A percentile compares a stretch with the other conserved stretches of the same genome.
Conservation (phyloP, 2,329 filamentous ascomycete genomes). For the Fusarium redolens region DNA sequence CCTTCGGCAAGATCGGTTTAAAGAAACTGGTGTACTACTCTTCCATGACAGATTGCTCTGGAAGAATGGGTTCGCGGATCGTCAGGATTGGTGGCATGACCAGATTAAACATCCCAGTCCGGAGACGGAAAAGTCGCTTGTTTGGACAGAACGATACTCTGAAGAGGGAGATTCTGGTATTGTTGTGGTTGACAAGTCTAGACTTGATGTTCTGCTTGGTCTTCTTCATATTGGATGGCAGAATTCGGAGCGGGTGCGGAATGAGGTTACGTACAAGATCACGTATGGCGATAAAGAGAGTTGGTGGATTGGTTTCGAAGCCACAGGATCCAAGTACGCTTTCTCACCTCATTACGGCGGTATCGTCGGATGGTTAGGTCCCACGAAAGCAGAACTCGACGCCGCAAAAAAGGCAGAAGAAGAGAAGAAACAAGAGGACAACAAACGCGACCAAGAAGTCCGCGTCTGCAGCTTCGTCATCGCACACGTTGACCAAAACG, state of each 20-base stretch:
- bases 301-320: conserved; percentile 59
- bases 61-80: conserved; percentile 49
- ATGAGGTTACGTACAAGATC: conserved; percentile 54
- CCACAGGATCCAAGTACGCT: conserved; percentile 51
- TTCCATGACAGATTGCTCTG: conserved; percentile 57
- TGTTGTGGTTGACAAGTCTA: conserved; percentile 55
- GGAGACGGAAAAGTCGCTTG: conserved; percentile 49
- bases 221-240: conserved; percentile 59
- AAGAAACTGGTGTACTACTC: conserved; percentile 49
- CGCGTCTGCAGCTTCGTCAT: conserved; percentile 56
- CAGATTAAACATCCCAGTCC: conserved; percentile 52
- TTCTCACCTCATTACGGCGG: conserved; percentile 57
- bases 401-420: background rate
- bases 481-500: conserved; percentile 54
- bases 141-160: conserved; percentile 54
- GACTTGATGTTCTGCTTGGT: conserved; percentile 51
- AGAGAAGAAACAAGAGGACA: background rate
- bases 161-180: conserved; percentile 58
- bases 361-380: conserved; percentile 51
- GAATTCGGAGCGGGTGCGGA: conserved; percentile 54
- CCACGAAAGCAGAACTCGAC: background rate
- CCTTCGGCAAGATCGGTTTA: conserved; percentile 47
- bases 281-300: conserved; percentile 60
- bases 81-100: conserved; percentile 53
- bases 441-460: conserved; percentile 17